Percentiles rank a stretch among this genome's conserved stretches.
phyloP scores from a whole-genome alignment of 2,329 filamentous ascomycete species.

The Penicillium sp. region DNA sequence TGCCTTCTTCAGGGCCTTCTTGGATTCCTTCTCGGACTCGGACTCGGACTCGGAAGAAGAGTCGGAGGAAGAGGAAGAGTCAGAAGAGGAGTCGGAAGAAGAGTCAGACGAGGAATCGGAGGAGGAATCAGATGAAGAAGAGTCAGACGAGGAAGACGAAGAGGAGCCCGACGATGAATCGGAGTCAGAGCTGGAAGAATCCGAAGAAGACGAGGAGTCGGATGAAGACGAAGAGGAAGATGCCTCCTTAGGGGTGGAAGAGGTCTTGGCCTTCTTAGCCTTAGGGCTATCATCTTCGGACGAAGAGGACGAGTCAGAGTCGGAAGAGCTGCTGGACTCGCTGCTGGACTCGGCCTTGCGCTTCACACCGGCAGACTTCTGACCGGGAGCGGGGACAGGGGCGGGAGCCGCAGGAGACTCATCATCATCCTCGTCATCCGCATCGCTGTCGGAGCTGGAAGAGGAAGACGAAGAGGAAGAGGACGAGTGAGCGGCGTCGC shows the following conservation, averaged over 20 bases:
- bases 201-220: slow-evolving; percentile 31
- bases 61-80: slow-evolving; percentile 13
- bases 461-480: slow-evolving; percentile 36
- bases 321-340: slow-evolving; percentile 41
- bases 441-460: slow-evolving; percentile 50
- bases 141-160: slow-evolving; percentile 18
- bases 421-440: slow-evolving; percentile 54
- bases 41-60: slow-evolving; percentile 19
- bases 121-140: slow-evolving; percentile 35
- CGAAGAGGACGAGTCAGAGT: slow-evolving; percentile 44
- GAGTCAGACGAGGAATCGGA: slow-evolving; percentile 31
- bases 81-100: slow-evolving; percentile 15
- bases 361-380: slow-evolving; percentile 51
- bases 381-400: slow-evolving; percentile 26
- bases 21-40: slow-evolving; percentile 29
- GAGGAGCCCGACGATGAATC: slow-evolving; percentile 30
- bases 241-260: slow-evolving; percentile 33
- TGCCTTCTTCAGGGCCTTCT: slow-evolving; percentile 35
- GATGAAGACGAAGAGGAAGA: slow-evolving; percentile 34
- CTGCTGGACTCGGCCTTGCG: slow-evolving; percentile 56
- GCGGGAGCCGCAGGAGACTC: slow-evolving; percentile 46
- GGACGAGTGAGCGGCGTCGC: slow-evolving; percentile 37
- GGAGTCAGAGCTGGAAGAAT: slow-evolving; percentile 3
- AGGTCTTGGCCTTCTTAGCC: slow-evolving; percentile 55
- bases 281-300: slow-evolving; percentile 51